Base-by-base conservation (phyloP, 305 asterid genomes). In the Fraxinus sp. region DNA sequence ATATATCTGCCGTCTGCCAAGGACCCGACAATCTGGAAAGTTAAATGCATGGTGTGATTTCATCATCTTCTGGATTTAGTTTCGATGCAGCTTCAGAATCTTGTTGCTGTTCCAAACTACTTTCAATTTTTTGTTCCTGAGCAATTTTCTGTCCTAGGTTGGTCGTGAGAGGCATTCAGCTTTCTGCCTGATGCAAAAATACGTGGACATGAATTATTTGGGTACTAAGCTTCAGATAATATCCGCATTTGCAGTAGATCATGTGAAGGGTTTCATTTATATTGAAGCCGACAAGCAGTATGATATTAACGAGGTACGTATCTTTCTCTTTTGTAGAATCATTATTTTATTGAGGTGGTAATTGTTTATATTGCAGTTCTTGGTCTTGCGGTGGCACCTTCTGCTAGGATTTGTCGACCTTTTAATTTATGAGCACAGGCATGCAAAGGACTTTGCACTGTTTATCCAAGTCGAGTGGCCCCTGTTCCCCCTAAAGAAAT, bases 111-210 rank as follows among this genome's bases (percentile, higher is more conserved):
- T 32, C 76, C 18, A 13, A n/a, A 82, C 77, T 83, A 46, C 28
- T 36, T 49, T 43, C 55, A 22, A 22, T 11, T n/a, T 84, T 68
- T 79, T 81, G 75, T 77, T 79, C 59, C 73, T 87, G 84, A 81
- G 68, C 55, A 79, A 32, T 77, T 80, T 82, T 88, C 86, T 75
- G 18, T 70, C 77, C 72, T 86, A 96, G 99, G 91, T 91, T 84
- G 99, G 98, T 78, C 93, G 97, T 6, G 98, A 96, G 92, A 93
- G 92, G 85, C 89, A 92, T 82, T 94, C 99, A 64, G 97, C 95
- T 66, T 87, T 96, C 86, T 96, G 99, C 87, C 97, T 94, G 77
- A 96, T 96, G 97, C 98, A 94, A 89, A 96, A 94, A 82, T 93
- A 75, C 84, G 91, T 85, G 46, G 99, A 96, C 78, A 28, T 92